These are phyloP conservation scores for Gamsiella multidivaricata DNA, from an alignment of 192 early-diverging fungal species.

Conservation along the genomic window DNA sequence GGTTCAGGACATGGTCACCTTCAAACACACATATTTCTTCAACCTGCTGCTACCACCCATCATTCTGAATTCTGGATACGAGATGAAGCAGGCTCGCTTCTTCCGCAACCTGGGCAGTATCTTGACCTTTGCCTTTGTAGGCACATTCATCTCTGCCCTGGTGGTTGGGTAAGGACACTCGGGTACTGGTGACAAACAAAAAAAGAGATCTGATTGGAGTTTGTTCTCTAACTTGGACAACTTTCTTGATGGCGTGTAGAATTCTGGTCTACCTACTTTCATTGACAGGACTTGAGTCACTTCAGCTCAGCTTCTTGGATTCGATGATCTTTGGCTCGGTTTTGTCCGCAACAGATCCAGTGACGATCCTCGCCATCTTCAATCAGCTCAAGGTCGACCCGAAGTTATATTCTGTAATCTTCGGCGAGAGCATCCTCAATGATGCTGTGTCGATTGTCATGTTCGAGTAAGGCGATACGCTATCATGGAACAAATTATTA, in stretches of 20 bases:
- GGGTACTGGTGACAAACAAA: not conserved
- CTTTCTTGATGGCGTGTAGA: slow-evolving; percentile 42
- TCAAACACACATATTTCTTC: slow-evolving; percentile 93
- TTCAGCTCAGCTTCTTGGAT: slow-evolving; percentile 85
- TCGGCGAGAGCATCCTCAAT: slow-evolving; percentile 95
- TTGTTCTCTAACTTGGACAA: not conserved
- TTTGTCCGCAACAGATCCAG: slow-evolving; percentile 96
- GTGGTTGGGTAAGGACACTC: slow-evolving; percentile 77
- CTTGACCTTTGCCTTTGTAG: slow-evolving; percentile 91
- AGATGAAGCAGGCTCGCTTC: slow-evolving; percentile 89
- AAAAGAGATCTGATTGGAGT: too few species aligned
- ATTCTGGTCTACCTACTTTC: slow-evolving; percentile 77
- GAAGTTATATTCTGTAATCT: slow-evolving; percentile 94
- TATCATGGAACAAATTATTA: too few species aligned
- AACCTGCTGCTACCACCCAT: slow-evolving; percentile 97
- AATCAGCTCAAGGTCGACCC: slow-evolving; percentile 94
- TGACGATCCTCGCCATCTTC: slow-evolving; percentile 96
- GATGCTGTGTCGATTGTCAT: slow-evolving; percentile 99
- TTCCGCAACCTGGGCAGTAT: slow-evolving; percentile 92
- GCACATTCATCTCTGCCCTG: slow-evolving; percentile 91
- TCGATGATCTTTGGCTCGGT: slow-evolving; percentile 95
- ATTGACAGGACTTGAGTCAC: slow-evolving; percentile 73
- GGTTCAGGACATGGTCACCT: slow-evolving; percentile 87
- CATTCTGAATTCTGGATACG: slow-evolving; percentile 96
- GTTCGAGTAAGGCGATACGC: slow-evolving; percentile 69